These are phyloP conservation scores for Parascedosporium putredinis DNA, from an alignment of 2,329 filamentous ascomycete species.

Conservation along the genomic window DNA sequence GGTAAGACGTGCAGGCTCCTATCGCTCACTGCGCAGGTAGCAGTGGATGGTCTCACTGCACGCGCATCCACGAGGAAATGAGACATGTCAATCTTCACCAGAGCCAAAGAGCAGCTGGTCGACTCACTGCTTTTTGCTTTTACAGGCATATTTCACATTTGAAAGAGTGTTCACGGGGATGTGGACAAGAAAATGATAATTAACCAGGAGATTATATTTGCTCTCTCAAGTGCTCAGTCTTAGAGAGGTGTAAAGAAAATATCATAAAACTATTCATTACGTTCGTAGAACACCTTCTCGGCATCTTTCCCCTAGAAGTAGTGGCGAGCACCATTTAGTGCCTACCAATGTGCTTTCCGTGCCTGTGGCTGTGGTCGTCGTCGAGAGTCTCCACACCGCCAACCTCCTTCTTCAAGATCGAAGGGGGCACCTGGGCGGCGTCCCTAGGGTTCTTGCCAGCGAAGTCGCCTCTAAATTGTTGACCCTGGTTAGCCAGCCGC, in stretches of 20 bases:
- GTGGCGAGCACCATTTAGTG: no score
- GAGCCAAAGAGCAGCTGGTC: neutral
- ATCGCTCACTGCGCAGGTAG: no score
- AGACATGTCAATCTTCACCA: no score
- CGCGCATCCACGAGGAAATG: no score
- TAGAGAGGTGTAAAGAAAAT: neutral
- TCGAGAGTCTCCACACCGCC: slow-evolving; percentile 18
- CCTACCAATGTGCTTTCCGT: neutral
- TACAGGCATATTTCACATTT: neutral
- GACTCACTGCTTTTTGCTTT: no score
- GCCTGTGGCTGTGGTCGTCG: neutral
- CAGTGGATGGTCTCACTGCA: no score
- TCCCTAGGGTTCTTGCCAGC: slow-evolving; percentile 37
- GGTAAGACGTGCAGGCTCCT: no score
- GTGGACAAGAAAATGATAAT: neutral
- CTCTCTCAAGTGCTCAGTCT: neutral
- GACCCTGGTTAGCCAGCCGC: slow-evolving; percentile 8
- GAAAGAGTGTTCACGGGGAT: no score
- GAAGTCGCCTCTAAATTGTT: neutral
- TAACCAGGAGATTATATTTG: neutral
- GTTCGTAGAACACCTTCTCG: no score
- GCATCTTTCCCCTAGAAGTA: no score
- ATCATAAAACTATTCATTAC: neutral
- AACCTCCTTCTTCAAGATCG: slow-evolving; percentile 35
- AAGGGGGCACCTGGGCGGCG: slow-evolving; percentile 47